Percentiles rank a stretch among this genome's conserved stretches.
Evolutionary conservation across 1,139 yeast genomes (phyloP).

Genomic region (Diutina sp.): DNA sequence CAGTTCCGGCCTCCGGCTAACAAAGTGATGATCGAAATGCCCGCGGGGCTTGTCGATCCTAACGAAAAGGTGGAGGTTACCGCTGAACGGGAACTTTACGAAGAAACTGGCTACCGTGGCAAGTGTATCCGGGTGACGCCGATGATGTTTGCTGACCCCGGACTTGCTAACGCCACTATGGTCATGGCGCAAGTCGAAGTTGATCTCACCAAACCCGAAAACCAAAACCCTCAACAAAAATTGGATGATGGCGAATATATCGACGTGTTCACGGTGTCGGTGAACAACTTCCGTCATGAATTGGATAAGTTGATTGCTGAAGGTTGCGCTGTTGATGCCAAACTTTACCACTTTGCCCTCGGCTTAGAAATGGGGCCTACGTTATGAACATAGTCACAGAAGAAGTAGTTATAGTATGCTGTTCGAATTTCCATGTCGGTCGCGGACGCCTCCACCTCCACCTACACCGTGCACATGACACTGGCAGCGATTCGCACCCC

Average conservation of each 20-base stretch:
- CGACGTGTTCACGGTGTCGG: slow-evolving; percentile 62
- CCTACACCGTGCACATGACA: not conserved
- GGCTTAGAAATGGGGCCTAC: slow-evolving; percentile 26
- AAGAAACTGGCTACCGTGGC: slow-evolving; percentile 87
- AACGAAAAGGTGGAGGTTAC: slow-evolving; percentile 66
- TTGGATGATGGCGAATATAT: slow-evolving; percentile 86
- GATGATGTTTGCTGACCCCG: slow-evolving; percentile 74
- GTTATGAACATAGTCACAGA: not conserved
- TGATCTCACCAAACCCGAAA: slow-evolving; percentile 54
- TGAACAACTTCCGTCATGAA: slow-evolving; percentile 41
- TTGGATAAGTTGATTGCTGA: slow-evolving; percentile 38
- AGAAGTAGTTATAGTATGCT: not conserved
- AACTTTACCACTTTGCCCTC: slow-evolving; percentile 75
- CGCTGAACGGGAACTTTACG: slow-evolving; percentile 76
- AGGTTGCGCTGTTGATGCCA: slow-evolving; percentile 75
- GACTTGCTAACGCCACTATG: slow-evolving; percentile 84
- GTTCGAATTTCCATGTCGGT: not conserved
- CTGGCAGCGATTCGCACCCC: slow-evolving; percentile 1
- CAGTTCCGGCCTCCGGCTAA: slow-evolving; percentile 90
- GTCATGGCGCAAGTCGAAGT: slow-evolving; percentile 69
- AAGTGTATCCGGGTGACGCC: slow-evolving; percentile 26
- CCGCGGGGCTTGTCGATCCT: slow-evolving; percentile 90
- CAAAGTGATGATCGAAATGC: slow-evolving; percentile 82
- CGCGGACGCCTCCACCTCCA: not conserved
- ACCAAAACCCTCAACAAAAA: slow-evolving; percentile 55